Percentiles rank a stretch among this genome's conserved stretches.
Evolutionary conservation across 73 alveolate genomes (phyloP).

Genomic region (Tetrahymena thermophila): DNA sequence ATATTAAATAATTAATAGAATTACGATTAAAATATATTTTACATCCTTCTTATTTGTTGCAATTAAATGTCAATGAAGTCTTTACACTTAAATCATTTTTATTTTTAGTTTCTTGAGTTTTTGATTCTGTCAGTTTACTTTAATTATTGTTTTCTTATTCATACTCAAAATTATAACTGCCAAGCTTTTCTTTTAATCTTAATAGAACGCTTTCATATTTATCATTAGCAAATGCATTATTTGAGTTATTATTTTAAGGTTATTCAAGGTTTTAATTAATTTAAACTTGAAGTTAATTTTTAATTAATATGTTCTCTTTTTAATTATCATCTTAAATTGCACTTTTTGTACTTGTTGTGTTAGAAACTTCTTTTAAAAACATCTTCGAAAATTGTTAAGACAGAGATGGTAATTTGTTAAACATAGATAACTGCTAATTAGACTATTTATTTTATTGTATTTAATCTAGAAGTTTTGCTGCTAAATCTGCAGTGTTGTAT

Average conservation of each 20-base stretch:
- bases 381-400: neutral
- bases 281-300: neutral
- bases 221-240: neutral
- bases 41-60: neutral
- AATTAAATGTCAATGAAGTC: neutral
- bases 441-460: neutral
- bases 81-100: neutral
- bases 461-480: neutral
- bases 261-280: neutral
- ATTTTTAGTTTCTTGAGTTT: neutral
- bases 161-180: neutral
- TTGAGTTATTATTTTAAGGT: neutral
- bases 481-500: neutral
- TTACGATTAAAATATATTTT: neutral
- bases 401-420: neutral
- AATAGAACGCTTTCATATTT: neutral
- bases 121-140: neutral
- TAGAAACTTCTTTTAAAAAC: neutral
- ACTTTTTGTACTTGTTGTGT: neutral
- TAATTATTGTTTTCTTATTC: neutral
- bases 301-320: neutral
- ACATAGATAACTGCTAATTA: neutral
- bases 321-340: neutral
- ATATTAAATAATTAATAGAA: neutral
- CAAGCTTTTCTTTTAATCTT: neutral